Conservation (phyloP, 2,329 filamentous ascomycete species). For the Leptodontidium sp. region DNA sequence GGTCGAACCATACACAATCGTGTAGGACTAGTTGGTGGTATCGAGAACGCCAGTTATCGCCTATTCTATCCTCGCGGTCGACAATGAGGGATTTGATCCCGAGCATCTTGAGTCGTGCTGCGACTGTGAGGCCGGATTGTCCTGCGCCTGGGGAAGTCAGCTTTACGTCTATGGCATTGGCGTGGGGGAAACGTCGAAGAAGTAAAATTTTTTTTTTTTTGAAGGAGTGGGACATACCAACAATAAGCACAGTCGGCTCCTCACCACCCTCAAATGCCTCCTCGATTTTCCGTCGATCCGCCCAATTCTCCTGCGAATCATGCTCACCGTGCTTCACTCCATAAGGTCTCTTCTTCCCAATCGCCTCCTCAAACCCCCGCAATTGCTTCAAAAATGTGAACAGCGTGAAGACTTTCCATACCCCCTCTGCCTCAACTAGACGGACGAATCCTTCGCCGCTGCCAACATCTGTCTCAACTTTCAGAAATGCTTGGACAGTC, state of each 20-base stretch:
- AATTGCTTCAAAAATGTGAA: constrained; percentile 67
- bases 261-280: constrained; percentile 51
- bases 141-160: constrained; percentile 57
- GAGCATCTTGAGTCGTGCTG: constrained; percentile 67
- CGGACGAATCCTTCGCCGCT: constrained; percentile 63
- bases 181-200: constrained; percentile 8
- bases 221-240: constrained; percentile 55
- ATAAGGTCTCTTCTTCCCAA: constrained; percentile 56
- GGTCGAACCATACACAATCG: constrained; percentile 61
- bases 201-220: constrained; percentile 41
- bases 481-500: constrained; percentile 64
- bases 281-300: constrained; percentile 59
- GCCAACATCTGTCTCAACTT: constrained; percentile 61
- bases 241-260: constrained; percentile 64
- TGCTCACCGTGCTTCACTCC: constrained; percentile 65
- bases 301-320: constrained; percentile 65
- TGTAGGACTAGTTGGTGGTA: constrained; percentile 72
- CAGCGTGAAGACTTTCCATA: constrained; percentile 70
- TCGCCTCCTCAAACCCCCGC: constrained; percentile 60
- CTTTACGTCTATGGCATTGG: not conserved
- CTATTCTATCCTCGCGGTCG: constrained; percentile 64
- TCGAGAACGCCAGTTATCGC: constrained; percentile 70
- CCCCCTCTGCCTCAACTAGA: constrained; percentile 51
- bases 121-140: constrained; percentile 65
- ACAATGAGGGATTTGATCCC: constrained; percentile 64